These are phyloP conservation scores for Nematocida ironsii DNA, from an alignment of 371 early-diverging fungal genomes.

Conservation along the genomic window DNA sequence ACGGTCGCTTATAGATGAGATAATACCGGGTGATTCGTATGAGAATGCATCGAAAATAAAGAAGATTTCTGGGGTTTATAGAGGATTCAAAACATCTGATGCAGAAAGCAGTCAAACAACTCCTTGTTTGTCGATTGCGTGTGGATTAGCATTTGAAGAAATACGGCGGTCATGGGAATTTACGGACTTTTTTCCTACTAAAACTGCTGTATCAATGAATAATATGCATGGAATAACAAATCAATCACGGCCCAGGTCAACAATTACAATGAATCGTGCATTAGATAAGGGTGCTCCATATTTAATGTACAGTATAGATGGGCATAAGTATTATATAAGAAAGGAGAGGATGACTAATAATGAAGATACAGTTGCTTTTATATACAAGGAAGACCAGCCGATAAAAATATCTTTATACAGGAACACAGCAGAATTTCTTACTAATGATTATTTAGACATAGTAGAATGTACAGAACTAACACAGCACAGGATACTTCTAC, in stretches of 20 bases:
- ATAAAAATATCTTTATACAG: slow-evolving; percentile 30
- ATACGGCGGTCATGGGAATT: not conserved
- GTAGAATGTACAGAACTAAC: not conserved
- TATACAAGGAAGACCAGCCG: not conserved
- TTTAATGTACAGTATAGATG: slow-evolving; percentile 39
- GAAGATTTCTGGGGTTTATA: slow-evolving; percentile 1
- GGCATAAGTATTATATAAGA: slow-evolving; percentile 31
- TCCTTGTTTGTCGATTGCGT: not conserved
- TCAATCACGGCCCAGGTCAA: not conserved
- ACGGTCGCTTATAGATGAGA: slow-evolving; percentile 20
- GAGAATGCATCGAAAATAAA: not conserved
- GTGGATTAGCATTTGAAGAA: not conserved
- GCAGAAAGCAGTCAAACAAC: not conserved
- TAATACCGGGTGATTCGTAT: not conserved
- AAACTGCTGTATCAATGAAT: not conserved
- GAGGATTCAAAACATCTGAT: not conserved
- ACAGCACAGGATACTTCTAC: not conserved
- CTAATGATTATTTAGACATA: not conserved
- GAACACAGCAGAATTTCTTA: slow-evolving; percentile 17
- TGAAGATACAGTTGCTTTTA: not conserved
- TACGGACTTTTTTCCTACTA: slow-evolving; percentile 18
- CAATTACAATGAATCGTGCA: slow-evolving; percentile 3
- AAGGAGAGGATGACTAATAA: slow-evolving; percentile 22
- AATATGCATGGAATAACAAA: not conserved
- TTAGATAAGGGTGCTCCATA: slow-evolving; percentile 30